phyloP scores from a whole-genome alignment of 805 yeast species.

The Nakazawaea wickerhamii region DNA sequence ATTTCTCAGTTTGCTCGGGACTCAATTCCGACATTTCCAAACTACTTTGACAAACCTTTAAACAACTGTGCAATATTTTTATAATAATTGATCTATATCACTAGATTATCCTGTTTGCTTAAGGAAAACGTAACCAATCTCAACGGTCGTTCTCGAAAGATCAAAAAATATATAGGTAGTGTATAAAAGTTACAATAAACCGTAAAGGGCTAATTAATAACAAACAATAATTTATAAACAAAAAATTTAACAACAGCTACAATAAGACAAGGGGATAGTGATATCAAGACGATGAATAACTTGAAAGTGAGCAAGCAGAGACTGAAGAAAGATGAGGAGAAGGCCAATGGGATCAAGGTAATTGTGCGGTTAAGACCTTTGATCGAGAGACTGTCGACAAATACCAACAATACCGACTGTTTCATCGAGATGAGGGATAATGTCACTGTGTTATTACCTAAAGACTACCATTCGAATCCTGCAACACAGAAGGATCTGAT shows the following conservation, averaged over 20 bases:
- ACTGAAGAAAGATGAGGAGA: background rate
- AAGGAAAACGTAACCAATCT: background rate
- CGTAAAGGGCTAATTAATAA: background rate
- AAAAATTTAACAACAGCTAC: slow-evolving; percentile 5
- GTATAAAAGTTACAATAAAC: no score
- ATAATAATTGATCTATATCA: background rate
- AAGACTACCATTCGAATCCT: background rate
- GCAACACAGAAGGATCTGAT: slow-evolving; percentile 17
- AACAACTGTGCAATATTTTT: no score
- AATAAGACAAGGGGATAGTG: no score
- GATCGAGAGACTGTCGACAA: slow-evolving; percentile 10
- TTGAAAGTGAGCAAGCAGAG: slow-evolving; percentile 14
- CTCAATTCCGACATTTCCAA: slow-evolving; percentile 20
- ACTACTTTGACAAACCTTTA: background rate
- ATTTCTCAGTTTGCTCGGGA: slow-evolving; percentile 34
- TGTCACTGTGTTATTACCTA: slow-evolving; percentile 5
- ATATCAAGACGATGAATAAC: background rate
- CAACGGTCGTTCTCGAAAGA: no score
- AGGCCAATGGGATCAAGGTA: slow-evolving; percentile 13
- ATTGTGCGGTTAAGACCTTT: slow-evolving; percentile 11
- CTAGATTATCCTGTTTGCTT: background rate
- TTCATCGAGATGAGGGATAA: slow-evolving; percentile 14
- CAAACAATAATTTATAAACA: slow-evolving; percentile 8
- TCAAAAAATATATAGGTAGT: no score
- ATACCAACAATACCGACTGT: slow-evolving; percentile 22